Conservation (phyloP, 2,329 filamentous ascomycete species). For the Daldinia sp. region DNA sequence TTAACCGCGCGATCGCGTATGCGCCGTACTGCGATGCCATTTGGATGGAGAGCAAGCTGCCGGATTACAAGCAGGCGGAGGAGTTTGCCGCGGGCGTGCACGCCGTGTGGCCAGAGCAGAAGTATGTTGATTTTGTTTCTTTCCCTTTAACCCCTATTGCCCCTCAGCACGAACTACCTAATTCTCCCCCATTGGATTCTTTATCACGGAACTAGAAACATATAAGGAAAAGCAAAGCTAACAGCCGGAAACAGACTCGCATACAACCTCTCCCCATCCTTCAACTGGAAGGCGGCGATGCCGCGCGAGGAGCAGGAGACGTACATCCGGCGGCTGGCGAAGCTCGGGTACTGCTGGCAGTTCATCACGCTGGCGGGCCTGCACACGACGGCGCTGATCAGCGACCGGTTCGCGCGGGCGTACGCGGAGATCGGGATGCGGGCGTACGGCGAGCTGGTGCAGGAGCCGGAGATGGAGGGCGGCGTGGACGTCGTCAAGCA, state of each 20-base stretch:
- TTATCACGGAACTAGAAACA: not conserved
- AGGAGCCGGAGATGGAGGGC: slow-evolving; percentile 95
- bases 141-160: no score
- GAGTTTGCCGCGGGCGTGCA: slow-evolving; percentile 96
- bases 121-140: slow-evolving; percentile 67
- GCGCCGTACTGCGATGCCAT: slow-evolving; percentile 95
- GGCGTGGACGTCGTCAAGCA: slow-evolving; percentile 96
- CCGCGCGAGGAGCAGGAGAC: slow-evolving; percentile 92
- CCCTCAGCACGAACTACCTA: no score
- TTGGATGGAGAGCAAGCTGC: slow-evolving; percentile 99
- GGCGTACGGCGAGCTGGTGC: slow-evolving; percentile 95
- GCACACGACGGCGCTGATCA: slow-evolving; percentile 94
- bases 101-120: slow-evolving; percentile 94
- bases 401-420: slow-evolving; percentile 86
- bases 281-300: slow-evolving; percentile 99
- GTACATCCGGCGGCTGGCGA: slow-evolving; percentile 89
- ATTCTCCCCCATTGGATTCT: no score
- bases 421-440: slow-evolving; percentile 90
- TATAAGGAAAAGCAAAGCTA: slow-evolving; percentile 21
- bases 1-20: slow-evolving; percentile 92
- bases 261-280: slow-evolving; percentile 98
- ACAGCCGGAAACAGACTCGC: slow-evolving; percentile 72
- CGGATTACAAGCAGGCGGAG: slow-evolving; percentile 89
- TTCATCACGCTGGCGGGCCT: slow-evolving; percentile 99
- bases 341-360: slow-evolving; percentile 98